Evolutionary conservation across 345 rosid species (phyloP), one percentile per base, ranked within the genome.

Genomic region (Bretschneidera sinensis): DNA sequence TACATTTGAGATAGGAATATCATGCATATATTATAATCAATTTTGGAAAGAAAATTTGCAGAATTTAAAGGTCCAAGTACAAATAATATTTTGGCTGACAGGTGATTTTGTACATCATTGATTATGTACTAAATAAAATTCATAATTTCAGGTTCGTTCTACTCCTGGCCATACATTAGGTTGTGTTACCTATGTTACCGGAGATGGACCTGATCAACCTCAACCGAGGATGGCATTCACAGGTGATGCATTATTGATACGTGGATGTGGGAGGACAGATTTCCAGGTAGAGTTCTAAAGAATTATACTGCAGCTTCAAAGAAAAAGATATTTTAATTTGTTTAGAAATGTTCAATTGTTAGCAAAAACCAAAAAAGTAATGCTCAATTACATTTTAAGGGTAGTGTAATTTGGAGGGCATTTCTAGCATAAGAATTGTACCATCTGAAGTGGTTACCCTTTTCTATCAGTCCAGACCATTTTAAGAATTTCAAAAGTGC

Each of bases 201-300:
- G 92, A 61, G 92, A 83, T 55, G 97, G 80, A 18, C 76, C 78
- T 11, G 77, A 73, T 72, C 97, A 94, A 66, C 96, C 99, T 25
- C 79, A 78, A 49, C 97, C 97, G 60, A 78, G 86, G 76, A 85
- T 88, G 95, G 97, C 89, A 9, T 94, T 94, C 81, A 94, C 99
- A 0, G 97, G 96, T 10, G 99, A 94, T 78, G 84, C 95, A 9
- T 50, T 90, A 50, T 67, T 94, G 67, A 82, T 94, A 65, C 91
- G 97, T 21, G 99, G 99, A 43, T 94, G 99, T 67, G 99, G 99
- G 20, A 88, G 99, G 71, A 90, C 99, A 2, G 97, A 90, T 78
- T 94, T 94, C 72, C 99, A 94, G 97, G 99, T 90, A 69, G 24
- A 45, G 14, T 47, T 57, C 24, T 17, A 18, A 61, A 62, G n/a